A percentile compares a stretch with the other conserved stretches of the same genome.
Evolutionary conservation across 2,329 filamentous ascomycete genomes (phyloP).

Genomic region (Leptographium lundbergii): DNA sequence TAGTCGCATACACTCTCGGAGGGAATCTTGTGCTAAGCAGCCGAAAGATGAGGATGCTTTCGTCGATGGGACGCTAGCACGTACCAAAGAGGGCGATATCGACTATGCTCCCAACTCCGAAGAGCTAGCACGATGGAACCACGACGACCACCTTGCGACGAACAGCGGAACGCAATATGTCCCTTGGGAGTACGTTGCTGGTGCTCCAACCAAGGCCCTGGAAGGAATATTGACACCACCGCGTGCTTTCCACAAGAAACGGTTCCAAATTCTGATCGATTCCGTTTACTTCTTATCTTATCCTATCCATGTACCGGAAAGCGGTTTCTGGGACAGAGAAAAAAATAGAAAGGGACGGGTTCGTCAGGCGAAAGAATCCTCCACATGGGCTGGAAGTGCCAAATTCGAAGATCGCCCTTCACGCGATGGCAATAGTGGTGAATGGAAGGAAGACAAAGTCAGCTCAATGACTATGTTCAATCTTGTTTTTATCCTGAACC

Average conservation of each 20-base stretch:
- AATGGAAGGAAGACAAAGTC: conserved; percentile 45
- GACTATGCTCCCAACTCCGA: conserved; percentile 22
- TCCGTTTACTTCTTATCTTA: conserved; percentile 71
- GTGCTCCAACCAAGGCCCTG: conserved; percentile 62
- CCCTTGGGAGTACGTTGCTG: conserved; percentile 61
- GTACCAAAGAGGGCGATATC: conserved; percentile 17
- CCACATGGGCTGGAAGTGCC: conserved; percentile 10
- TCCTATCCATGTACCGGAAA: conserved; percentile 69
- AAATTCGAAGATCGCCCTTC: conserved; percentile 13
- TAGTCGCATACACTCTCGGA: conserved; percentile 30
- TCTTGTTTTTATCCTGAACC: conserved; percentile 81
- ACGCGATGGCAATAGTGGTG: conserved; percentile 15
- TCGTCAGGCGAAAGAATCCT: conserved; percentile 2
- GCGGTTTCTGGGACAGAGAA: conserved; percentile 60
- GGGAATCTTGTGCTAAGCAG: conserved; percentile 20
- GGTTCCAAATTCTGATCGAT: conserved; percentile 73
- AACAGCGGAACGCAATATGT: conserved; percentile 45
- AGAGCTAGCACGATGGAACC: conserved; percentile 32
- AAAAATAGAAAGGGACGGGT: conserved; percentile 18
- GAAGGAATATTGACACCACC: conserved; percentile 70
- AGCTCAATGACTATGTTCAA: conserved; percentile 94
- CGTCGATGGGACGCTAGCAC: conserved; percentile 30
- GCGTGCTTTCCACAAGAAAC: conserved; percentile 63
- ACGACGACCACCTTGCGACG: conserved; percentile 42
- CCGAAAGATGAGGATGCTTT: conserved; percentile 39